Base-by-base conservation (phyloP, 257 asterid species). In the Penstemon barbatus region DNA sequence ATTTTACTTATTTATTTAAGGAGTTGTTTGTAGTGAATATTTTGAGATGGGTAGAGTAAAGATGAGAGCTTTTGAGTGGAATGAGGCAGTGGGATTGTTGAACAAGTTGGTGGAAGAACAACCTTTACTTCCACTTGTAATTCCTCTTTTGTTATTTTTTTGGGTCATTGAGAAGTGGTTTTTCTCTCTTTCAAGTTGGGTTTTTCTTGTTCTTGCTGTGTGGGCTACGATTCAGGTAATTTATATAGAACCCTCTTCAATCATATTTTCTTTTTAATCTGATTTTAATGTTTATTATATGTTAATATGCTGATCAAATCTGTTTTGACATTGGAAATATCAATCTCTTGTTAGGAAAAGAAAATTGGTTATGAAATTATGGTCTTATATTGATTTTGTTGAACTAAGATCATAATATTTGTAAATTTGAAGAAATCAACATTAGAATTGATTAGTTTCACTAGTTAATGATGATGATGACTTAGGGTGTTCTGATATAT, bases 81-180 rank as follows among this genome's bases (percentile, higher is more conserved):
- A 75, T 18, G 87, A 78, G 63, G 86, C 74, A 15, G 71, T 77
- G 57, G 85, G 75, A 57, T 84, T 81, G 59, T 79, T 85, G 79
- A 77, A 79, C 75, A 84, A 85, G 60, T 61, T 91, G 76, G 6
- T 87, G 46, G 82, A 75, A 66, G 89, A 94, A 49, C 92, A 81
- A 74, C 97, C 97, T 74, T 75, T 88, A 69, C 81, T 91, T 75
- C 93, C 89, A 12, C 66, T 76, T 69, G 74, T 72, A 44, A 71
- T 91, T 65, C 97, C 95, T 59, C 6, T 85, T 55, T 68, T 89
- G 74, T 54, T 94, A 1, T 65, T 89, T 66, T 71, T 86, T 62
- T 94, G 99, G 97, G 81, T 55, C 25, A 81, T 94, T 66, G 99
- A 94, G 84, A 91, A 77, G 75, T 94, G 96, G 92, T 75, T 91